phyloP scores from a whole-genome alignment of 495 filamentous ascomycete species.

The Xylaria acuta region DNA sequence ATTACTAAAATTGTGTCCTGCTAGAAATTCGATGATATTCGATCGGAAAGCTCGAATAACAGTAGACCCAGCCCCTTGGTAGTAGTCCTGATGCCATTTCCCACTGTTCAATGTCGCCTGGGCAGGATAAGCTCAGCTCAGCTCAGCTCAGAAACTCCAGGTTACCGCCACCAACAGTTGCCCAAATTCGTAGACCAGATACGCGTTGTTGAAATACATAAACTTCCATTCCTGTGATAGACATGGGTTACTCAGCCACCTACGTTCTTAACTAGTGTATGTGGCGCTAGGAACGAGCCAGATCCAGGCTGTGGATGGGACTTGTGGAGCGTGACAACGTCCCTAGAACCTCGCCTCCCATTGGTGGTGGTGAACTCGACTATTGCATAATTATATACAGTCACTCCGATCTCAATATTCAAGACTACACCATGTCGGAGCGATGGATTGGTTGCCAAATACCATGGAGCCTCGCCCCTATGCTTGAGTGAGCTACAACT shows the following conservation, averaged over 20 bases:
- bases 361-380: not conserved
- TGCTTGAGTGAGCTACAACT: not conserved
- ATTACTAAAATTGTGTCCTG: not conserved
- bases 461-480: not conserved
- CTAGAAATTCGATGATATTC: not conserved
- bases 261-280: not conserved
- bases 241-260: constrained; percentile 4
- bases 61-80: not conserved
- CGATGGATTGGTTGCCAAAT: not conserved
- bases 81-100: not conserved
- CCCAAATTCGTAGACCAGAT: not conserved
- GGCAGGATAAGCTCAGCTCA: not conserved
- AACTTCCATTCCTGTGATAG: not conserved
- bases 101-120: not conserved
- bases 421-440: not conserved
- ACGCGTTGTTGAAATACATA: not conserved
- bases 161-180: not conserved
- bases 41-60: not conserved
- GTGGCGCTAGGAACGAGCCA: constrained; percentile 17
- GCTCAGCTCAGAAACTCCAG: not conserved
- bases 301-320: not conserved
- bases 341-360: not conserved
- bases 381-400: not conserved
- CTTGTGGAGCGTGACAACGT: constrained; percentile 16
- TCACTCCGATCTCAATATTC: not conserved